A percentile compares a stretch with the other conserved stretches of the same genome.
phyloP scores from a whole-genome alignment of 495 filamentous ascomycete species.

The Talaromyces adpressus region DNA sequence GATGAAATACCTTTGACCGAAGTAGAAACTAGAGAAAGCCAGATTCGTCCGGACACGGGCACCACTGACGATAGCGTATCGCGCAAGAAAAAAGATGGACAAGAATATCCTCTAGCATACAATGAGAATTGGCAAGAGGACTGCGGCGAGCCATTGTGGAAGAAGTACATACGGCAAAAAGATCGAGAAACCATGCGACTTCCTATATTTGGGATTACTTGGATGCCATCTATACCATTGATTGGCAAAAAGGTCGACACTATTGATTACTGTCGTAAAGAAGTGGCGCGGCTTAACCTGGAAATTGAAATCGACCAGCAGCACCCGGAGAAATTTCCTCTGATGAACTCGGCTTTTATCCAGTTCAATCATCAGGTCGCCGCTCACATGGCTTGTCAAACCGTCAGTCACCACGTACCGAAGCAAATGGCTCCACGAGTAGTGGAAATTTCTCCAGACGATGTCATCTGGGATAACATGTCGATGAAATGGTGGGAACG shows the following conservation, averaged over 20 bases:
- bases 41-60: neutral
- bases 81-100: constrained; percentile 11
- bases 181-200: constrained; percentile 83
- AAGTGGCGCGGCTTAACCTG: constrained; percentile 80
- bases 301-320: constrained; percentile 92
- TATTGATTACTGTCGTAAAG: constrained; percentile 83
- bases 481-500: constrained; percentile 92
- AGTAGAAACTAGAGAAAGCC: neutral
- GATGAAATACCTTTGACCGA: constrained; percentile 33
- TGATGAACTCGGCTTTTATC: constrained; percentile 97
- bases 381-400: constrained; percentile 96
- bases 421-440: constrained; percentile 90
- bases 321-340: constrained; percentile 76
- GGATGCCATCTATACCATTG: constrained; percentile 72
- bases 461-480: constrained; percentile 98
- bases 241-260: constrained; percentile 90
- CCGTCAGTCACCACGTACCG: constrained; percentile 84
- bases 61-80: constrained; percentile 9
- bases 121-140: constrained; percentile 61
- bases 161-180: constrained; percentile 69
- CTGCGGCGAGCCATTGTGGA: constrained; percentile 67
- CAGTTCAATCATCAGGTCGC: constrained; percentile 98
- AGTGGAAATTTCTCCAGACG: constrained; percentile 87
- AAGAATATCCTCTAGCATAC: constrained; percentile 66
- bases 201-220: constrained; percentile 71